phyloP scores from a whole-genome alignment of 495 filamentous ascomycete genomes.

The Neurospora sp. region DNA sequence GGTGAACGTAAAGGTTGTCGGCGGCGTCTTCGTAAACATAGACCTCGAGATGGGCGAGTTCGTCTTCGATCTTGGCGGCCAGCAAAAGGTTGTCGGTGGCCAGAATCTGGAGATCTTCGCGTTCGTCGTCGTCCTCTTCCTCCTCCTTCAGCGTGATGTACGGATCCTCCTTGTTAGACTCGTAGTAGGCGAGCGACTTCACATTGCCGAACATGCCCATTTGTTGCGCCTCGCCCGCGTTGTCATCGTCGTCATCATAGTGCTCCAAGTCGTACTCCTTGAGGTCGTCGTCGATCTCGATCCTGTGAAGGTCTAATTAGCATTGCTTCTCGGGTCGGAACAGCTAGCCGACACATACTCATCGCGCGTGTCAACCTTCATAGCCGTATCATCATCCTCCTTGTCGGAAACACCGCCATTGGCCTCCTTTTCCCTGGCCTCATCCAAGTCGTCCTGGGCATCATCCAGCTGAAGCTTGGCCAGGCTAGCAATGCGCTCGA shows the following conservation, averaged over 20 bases:
- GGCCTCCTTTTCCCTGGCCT: conserved; percentile 42
- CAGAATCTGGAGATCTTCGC: conserved; percentile 89
- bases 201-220: conserved; percentile 94
- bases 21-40: conserved; percentile 93
- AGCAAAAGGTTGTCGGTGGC: conserved; percentile 86
- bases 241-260: conserved; percentile 73
- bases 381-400: conserved; percentile 1
- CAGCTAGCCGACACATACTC: conserved; percentile 6
- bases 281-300: conserved; percentile 61
- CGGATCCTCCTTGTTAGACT: conserved; percentile 85
- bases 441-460: conserved; percentile 73
- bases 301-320: conserved; percentile 20
- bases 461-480: conserved; percentile 89
- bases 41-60: conserved; percentile 90
- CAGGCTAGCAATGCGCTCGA: conserved; percentile 77
- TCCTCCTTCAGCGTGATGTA: conserved; percentile 80
- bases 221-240: conserved; percentile 49
- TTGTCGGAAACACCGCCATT: conserved; percentile 19
- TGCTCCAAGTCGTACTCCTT: conserved; percentile 93
- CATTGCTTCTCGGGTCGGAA: neutral
- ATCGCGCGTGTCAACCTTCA: conserved; percentile 11
- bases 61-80: conserved; percentile 89
- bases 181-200: conserved; percentile 84
- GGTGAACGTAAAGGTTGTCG: conserved; percentile 97
- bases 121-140: conserved; percentile 65